Percentiles rank a stretch among this genome's conserved stretches.
phyloP scores from a whole-genome alignment of 768 basidiomycete species.

The Leccinum subtestaceum region DNA sequence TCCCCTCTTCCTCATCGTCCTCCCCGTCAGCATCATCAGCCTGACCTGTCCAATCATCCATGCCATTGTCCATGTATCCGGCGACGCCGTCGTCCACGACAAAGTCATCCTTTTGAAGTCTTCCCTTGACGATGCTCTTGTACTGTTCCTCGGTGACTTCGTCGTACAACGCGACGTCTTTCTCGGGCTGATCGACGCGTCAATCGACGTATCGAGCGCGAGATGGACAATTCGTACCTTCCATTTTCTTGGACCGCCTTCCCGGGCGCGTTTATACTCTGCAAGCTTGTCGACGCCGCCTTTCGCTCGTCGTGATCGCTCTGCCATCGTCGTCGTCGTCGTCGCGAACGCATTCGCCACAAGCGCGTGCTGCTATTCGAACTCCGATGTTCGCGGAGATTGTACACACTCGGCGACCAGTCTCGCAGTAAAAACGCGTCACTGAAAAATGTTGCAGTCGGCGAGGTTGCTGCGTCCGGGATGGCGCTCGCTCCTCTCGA shows the following conservation, averaged over 20 bases:
- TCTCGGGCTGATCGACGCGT: conserved; percentile 39
- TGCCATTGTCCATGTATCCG: conserved; percentile 94
- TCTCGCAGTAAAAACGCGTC: neutral
- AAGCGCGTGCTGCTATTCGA: conserved; percentile 25
- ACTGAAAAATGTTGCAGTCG: neutral
- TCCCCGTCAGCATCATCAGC: conserved; percentile 55
- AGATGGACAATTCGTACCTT: conserved; percentile 43
- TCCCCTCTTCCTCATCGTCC: conserved; percentile 44
- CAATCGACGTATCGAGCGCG: conserved; percentile 7
- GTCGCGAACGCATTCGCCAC: conserved; percentile 20
- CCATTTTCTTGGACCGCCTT: conserved; percentile 54
- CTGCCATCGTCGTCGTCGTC: conserved; percentile 18
- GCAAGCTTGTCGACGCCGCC: conserved; percentile 45
- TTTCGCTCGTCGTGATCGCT: conserved; percentile 29
- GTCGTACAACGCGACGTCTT: conserved; percentile 78
- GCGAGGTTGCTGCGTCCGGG: conserved; percentile 35
- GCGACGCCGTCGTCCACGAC: conserved; percentile 90
- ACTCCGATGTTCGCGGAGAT: conserved; percentile 26
- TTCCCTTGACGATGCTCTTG: conserved; percentile 73
- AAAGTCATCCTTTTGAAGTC: conserved; percentile 88
- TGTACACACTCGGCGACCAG: neutral
- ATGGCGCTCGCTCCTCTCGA: conserved; percentile 40
- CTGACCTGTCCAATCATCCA: conserved; percentile 85
- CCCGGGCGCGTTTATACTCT: conserved; percentile 57
- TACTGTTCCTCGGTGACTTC: conserved; percentile 91